Evolutionary conservation across 352 stramenopile genomes (phyloP), one percentile per base, ranked within the genome.

Genomic region (Pythium sukuiense): DNA sequence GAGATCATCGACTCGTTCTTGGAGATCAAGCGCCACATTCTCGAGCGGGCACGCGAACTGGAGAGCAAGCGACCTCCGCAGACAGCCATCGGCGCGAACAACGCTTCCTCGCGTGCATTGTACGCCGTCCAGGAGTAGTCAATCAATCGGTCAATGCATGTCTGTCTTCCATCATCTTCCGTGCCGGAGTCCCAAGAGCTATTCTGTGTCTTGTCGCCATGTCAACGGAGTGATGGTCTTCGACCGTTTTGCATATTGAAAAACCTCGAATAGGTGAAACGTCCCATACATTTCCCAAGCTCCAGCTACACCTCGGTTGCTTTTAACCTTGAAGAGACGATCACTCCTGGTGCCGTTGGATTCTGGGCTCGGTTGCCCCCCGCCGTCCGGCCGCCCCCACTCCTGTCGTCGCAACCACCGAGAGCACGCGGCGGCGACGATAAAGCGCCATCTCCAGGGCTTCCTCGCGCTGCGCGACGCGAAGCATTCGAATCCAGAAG

Each of bases 1-100:
- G 87, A 95, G 68, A 93, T 93, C 67, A 80, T 95, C 52, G 87
- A 95, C 67, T 88, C 87, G 39, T 95, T 95, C 68, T 61, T 95
- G n/a, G 87, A 95, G 59, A 89, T 95, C 66, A 93, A 90, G 72
- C 83, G 87, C 30, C 85, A 95, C 63, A 89, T 93, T 63, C 70
- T 92, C 32, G 78, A 92, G 65, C 74, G 83, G 35, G 80, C 77
- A 30, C 58, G 85, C 5, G 81, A 92, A 32, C 70, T 88, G 56
- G 61, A 77, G 56, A 74, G 72, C 35, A 75, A 76, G 48, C 75
- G 71, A 30, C 16, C 39, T 0, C 3, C 16, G 33, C 6, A 49
- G 11, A 27, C 50, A 18, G 63, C 58, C 24, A 27, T 61, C 18
- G 61, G 33, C 14, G 54, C 46, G 46, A 39, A 41, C 24, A 37